These are phyloP conservation scores for Neurospora sp. DNA, from an alignment of 495 filamentous ascomycete genomes.

Conservation along the genomic window DNA sequence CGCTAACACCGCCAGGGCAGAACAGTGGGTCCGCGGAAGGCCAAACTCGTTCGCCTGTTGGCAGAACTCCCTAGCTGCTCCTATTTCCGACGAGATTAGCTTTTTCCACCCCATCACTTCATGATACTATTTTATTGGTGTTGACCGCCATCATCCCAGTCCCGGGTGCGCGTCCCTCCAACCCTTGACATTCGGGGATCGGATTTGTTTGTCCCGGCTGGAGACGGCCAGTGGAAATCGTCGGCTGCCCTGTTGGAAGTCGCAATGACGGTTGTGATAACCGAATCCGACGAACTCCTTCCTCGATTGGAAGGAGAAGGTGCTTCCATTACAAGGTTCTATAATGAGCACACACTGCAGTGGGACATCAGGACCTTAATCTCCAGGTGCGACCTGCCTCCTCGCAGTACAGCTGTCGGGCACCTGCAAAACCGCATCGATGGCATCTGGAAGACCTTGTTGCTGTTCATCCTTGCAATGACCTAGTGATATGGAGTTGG, in stretches of 20 bases:
- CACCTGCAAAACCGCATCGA: background rate
- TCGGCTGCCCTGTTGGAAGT: background rate
- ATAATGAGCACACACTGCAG: background rate
- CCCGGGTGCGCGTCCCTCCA: background rate
- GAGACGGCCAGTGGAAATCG: background rate
- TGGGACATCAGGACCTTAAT: background rate
- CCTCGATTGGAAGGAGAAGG: background rate
- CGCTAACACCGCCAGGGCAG: background rate
- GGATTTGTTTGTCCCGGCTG: background rate
- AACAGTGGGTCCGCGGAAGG: background rate
- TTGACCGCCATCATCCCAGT: background rate
- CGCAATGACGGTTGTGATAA: background rate
- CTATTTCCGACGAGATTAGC: background rate
- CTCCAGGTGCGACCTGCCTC: background rate
- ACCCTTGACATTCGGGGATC: background rate
- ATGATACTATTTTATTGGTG: background rate
- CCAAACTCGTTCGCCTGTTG: background rate
- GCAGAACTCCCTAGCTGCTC: background rate
- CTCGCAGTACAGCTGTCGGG: background rate
- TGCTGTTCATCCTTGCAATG: background rate
- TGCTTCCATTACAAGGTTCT: background rate
- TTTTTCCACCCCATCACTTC: background rate
- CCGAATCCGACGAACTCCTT: background rate
- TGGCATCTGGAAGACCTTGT: background rate
- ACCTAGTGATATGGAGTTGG: background rate